phyloP scores from a whole-genome alignment of 2,329 filamentous ascomycete genomes.

The Colletotrichum sp. region DNA sequence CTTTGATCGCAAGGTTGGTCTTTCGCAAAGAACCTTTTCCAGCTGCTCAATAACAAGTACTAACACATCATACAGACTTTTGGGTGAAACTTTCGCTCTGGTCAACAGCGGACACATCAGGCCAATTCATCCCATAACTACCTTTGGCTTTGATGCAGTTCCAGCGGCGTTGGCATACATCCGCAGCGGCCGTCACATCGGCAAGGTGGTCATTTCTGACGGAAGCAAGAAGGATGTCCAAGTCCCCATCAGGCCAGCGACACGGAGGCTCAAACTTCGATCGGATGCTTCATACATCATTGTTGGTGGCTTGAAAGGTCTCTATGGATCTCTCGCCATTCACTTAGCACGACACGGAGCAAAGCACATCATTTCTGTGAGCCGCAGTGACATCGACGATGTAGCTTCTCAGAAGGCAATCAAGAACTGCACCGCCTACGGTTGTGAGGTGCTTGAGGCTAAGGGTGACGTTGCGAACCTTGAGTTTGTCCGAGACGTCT shows the following conservation, averaged over 20 bases:
- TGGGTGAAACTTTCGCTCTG: neutral
- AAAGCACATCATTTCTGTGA: slow-evolving; percentile 29
- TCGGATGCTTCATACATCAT: slow-evolving; percentile 36
- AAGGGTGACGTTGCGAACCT: slow-evolving; percentile 22
- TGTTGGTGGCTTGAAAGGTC: slow-evolving; percentile 39
- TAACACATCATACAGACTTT: neutral
- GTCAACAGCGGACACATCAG: neutral
- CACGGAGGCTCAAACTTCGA: slow-evolving; percentile 14
- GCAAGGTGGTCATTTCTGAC: slow-evolving; percentile 44
- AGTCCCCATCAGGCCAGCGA: neutral
- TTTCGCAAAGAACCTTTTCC: neutral
- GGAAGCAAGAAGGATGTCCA: neutral
- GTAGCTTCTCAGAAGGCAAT: slow-evolving; percentile 26
- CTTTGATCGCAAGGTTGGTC: neutral
- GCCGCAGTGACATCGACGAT: slow-evolving; percentile 33
- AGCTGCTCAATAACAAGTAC: neutral
- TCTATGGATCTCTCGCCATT: slow-evolving; percentile 36
- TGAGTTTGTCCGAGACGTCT: slow-evolving; percentile 12
- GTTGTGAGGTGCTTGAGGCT: slow-evolving; percentile 16
- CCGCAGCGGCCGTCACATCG: slow-evolving; percentile 46
- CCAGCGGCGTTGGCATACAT: slow-evolving; percentile 44
- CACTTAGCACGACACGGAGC: slow-evolving; percentile 37
- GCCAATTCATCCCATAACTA: neutral
- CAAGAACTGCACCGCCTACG: slow-evolving; percentile 11
- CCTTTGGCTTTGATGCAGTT: neutral